Base-by-base conservation (phyloP, 1,139 yeast genomes). In the Zygoascus hellenicus region DNA sequence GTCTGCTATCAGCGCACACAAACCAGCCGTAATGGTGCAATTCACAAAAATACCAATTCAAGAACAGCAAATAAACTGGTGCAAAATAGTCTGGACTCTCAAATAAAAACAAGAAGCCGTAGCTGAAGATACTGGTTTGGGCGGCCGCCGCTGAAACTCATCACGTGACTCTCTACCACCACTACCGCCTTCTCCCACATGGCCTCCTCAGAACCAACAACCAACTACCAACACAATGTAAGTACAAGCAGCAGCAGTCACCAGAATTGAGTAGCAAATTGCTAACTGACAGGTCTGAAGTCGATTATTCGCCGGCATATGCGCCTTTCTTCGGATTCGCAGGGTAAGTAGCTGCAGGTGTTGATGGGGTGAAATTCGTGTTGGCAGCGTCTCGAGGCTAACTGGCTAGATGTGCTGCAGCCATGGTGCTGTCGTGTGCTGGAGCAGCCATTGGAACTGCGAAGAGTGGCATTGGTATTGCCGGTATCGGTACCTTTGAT, bases 401-500 rank as follows among this genome's bases (percentile, higher is more conserved):
- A 47, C 29, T 44, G 33, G n/a, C 7, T 45, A 67, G 81, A 46
- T 89, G 97, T 71, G 88, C 95, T 5, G 82, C 88, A 46, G 96
- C 97, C 48, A 86, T 88, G 85, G 77, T 87, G 35, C 74, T 90
- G 54, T 83, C 95, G 43, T 85, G 95, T 65, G 82, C 90, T 22
- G 98, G 99, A 52, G 98, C 98, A 26, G 97, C 97, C 53, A 83
- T 89, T 58, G 99, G 99, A 48, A 92, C 98, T 11, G 97, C 97
- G 56, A 94, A 94, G 70, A 87, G 96, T 40, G 99, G 99, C 52
- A 85, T 94, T 57, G 99, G 98, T 75, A 94, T 92, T 65, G 86
- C 96, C 74, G 97, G 96, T 68, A 88, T 96, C 58, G 88, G 95
- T 74, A 96, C 90, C 52, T 78, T 90, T 67, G 83, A 96, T 80